Percentiles rank a stretch among this genome's conserved stretches.
Evolutionary conservation across 495 filamentous ascomycete species (phyloP).

Genomic region (Massariosphaeria phaeospora): DNA sequence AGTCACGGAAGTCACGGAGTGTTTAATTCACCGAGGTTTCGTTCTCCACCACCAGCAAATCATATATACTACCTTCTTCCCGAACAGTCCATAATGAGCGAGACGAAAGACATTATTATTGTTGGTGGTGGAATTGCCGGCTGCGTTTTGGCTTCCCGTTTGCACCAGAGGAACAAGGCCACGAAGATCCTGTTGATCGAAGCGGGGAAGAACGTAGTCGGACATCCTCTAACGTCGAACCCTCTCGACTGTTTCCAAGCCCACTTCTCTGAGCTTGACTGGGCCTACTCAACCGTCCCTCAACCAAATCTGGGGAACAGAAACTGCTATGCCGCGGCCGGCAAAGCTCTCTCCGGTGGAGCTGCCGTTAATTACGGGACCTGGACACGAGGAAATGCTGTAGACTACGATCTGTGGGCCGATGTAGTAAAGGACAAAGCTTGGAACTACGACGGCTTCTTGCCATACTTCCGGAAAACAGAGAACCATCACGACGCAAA

Average conservation of each 20-base stretch:
- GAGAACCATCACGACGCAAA: not conserved
- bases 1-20: too few species aligned
- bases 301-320: conserved; percentile 40
- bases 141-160: conserved; percentile 45
- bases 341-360: conserved; percentile 9
- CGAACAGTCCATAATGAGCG: too few species aligned
- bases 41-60: too few species aligned
- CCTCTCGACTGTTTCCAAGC: not conserved
- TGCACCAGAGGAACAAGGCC: conserved; percentile 45
- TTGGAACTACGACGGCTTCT: conserved; percentile 11
- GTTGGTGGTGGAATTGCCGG: too few species aligned
- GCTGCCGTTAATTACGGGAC: conserved; percentile 9
- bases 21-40: too few species aligned
- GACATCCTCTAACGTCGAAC: not conserved
- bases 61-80: too few species aligned
- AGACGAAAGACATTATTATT: too few species aligned
- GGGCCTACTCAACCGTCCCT: conserved; percentile 42
- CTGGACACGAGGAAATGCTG: conserved; percentile 12
- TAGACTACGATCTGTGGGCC: conserved; percentile 14
- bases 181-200: conserved; percentile 50
- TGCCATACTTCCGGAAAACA: conserved; percentile 19
- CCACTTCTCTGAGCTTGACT: conserved; percentile 41
- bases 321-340: conserved; percentile 34
- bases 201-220: conserved; percentile 39
- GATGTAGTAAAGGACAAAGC: not conserved